Evolutionary conservation across 2,329 filamentous ascomycete genomes (phyloP), one percentile per base, ranked within the genome.

Genomic region (Diaporthe sp.): DNA sequence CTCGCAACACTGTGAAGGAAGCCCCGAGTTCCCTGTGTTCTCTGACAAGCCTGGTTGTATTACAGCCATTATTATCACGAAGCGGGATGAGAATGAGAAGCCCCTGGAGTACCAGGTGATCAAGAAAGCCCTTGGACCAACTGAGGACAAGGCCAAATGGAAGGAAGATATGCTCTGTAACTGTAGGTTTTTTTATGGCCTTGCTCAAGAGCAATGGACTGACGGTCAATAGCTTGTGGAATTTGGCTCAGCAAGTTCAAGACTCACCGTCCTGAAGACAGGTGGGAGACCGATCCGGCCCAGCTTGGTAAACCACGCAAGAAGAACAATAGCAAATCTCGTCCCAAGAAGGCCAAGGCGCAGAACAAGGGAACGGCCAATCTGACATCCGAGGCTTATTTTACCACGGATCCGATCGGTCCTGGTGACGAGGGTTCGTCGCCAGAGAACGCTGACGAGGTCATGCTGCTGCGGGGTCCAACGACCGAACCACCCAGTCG

Each of bases 171-270:
- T 94, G 39, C 90, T 98, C 51, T 99, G 97, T 88, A 99, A 99
- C 83, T 95, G 91, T 92, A 85, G 90, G 91, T 92, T 67, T 55
- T 25, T 44, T 58, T 49, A 34, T 44, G 42, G 31, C 74, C 22
- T 42, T 73, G 31, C 63, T 28, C 49, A 73, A 71, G 68, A 72
- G 75, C 65, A 49, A 72, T 79, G 79, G 63, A 81, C 83, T 83
- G 79, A 84, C 77, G 74, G 73, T 70, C 49, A 73, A 37, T 79
- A 93, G 91, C 96, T 75, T 99, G 97, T 82, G 97, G 97, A 25
- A 92, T 99, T 57, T 99, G 95, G 95, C 92, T 99, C 79, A 92
- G 93, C 76, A 98, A 98, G 81, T 95, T 94, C 84, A 95, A 94
- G 81, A 89, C 87, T 34, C 97, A 98, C 87, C 92, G 97, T 12